A percentile compares a stretch with the other conserved stretches of the same genome.
Conservation (phyloP, 1,284 basidiomycete genomes). For the Austroboletus niveus region DNA sequence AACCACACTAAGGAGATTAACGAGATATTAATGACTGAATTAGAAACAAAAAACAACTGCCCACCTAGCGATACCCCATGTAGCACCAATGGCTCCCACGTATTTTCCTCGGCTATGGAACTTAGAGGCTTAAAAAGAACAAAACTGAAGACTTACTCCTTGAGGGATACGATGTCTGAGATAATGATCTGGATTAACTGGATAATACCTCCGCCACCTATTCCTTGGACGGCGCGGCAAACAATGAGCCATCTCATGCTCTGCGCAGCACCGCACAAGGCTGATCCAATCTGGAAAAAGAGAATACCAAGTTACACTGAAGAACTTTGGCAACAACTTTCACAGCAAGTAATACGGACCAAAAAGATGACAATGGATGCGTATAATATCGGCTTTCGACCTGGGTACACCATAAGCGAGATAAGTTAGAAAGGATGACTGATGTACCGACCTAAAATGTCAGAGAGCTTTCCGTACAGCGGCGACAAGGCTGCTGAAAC, state of each 20-base stretch:
- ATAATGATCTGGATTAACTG: slow-evolving; percentile 39
- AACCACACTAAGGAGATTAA: slow-evolving; percentile 33
- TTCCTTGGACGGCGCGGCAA: slow-evolving; percentile 49
- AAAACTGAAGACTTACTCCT: slow-evolving; percentile 19
- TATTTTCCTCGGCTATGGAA: slow-evolving; percentile 39
- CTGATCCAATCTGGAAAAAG: slow-evolving; percentile 38
- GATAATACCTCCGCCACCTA: slow-evolving; percentile 47
- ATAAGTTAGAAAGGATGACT: too few species aligned
- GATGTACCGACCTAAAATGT: too few species aligned
- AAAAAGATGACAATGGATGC: slow-evolving; percentile 40
- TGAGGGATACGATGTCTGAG: slow-evolving; percentile 38
- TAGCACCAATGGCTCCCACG: slow-evolving; percentile 40
- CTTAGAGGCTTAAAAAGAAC: slow-evolving; percentile 8
- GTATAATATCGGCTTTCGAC: slow-evolving; percentile 2
- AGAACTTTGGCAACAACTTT: neutral
- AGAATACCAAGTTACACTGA: neutral
- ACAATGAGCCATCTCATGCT: slow-evolving; percentile 34
- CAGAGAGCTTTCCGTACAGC: too few species aligned
- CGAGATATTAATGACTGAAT: too few species aligned
- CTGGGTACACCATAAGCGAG: too few species aligned
- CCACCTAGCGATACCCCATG: slow-evolving; percentile 47
- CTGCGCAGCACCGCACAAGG: too few species aligned
- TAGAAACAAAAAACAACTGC: slow-evolving; percentile 3
- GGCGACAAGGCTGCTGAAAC: too few species aligned
- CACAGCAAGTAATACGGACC: slow-evolving; percentile 19